These are phyloP conservation scores for Colletotrichum plurivorum DNA, from an alignment of 2,329 filamentous ascomycete species.

Conservation along the genomic window DNA sequence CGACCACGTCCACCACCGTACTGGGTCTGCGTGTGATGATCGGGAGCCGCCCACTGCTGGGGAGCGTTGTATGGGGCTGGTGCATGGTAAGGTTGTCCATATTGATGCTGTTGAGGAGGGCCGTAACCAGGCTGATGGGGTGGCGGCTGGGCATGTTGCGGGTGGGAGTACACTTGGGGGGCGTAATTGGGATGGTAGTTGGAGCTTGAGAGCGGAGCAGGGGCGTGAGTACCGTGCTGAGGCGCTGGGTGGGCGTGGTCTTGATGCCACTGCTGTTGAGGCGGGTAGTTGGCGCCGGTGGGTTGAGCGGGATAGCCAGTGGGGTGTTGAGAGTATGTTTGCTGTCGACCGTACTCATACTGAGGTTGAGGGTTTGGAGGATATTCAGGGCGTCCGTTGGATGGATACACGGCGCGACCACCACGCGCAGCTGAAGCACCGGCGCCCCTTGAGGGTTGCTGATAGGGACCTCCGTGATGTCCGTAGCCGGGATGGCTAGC, in stretches of 20 bases:
- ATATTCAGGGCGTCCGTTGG: slow-evolving; percentile 57
- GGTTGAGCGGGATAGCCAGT: slow-evolving; percentile 48
- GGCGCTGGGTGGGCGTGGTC: slow-evolving; percentile 53
- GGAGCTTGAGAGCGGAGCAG: slow-evolving; percentile 63
- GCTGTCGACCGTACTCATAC: slow-evolving; percentile 61
- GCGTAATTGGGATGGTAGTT: slow-evolving; percentile 74
- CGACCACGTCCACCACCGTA: slow-evolving; percentile 58
- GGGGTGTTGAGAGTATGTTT: slow-evolving; percentile 45
- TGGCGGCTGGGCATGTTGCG: slow-evolving; percentile 50
- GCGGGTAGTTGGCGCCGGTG: slow-evolving; percentile 54
- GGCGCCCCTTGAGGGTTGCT: slow-evolving; percentile 51
- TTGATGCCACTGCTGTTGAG: slow-evolving; percentile 57
- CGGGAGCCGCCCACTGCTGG: slow-evolving; percentile 52
- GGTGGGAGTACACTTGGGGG: slow-evolving; percentile 64
- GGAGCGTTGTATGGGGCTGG: slow-evolving; percentile 50
- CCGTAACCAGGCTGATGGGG: slow-evolving; percentile 60
- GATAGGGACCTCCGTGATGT: slow-evolving; percentile 55
- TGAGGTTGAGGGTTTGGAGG: slow-evolving; percentile 53
- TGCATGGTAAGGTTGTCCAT: slow-evolving; percentile 53
- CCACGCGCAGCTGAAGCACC: slow-evolving; percentile 53
- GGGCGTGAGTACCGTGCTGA: slow-evolving; percentile 58
- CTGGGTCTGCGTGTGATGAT: slow-evolving; percentile 50
- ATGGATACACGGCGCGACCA: slow-evolving; percentile 57
- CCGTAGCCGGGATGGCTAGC: slow-evolving; percentile 54
- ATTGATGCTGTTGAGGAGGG: slow-evolving; percentile 55